A percentile compares a stretch with the other conserved stretches of the same genome.
Evolutionary conservation across 306 rosid genomes (phyloP).

Genomic region (Oxytropis ochrocephala): DNA sequence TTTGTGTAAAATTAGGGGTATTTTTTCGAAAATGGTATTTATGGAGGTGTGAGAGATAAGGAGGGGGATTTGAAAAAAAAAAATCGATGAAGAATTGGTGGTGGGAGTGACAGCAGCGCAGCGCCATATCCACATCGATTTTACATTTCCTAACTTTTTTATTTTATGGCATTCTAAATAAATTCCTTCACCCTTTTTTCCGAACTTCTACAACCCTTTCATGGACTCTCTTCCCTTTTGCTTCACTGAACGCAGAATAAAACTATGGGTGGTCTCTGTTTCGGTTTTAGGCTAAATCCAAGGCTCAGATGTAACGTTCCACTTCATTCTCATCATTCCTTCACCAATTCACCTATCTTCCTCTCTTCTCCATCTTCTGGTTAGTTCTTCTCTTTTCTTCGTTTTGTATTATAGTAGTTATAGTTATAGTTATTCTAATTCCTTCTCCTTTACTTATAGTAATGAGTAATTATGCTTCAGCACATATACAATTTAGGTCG

Average conservation of each 20-base stretch:
- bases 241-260: slow-evolving; percentile 10
- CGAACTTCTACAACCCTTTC: slow-evolving; percentile 20
- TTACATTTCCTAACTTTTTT: background rate
- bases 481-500: background rate
- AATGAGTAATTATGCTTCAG: background rate
- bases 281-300: slow-evolving; percentile 50
- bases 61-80: too few relatives aligned
- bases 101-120: slow-evolving; percentile 37
- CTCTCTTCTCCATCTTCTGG: slow-evolving; percentile 57
- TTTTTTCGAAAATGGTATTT: too few relatives aligned
- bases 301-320: slow-evolving; percentile 36
- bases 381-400: slow-evolving; percentile 21
- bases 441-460: background rate
- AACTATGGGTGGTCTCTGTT: slow-evolving; percentile 59
- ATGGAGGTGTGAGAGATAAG: too few relatives aligned
- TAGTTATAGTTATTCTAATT: too few relatives aligned
- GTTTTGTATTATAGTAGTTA: background rate
- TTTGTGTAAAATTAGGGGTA: too few relatives aligned
- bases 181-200: background rate
- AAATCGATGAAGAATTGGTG: slow-evolving; percentile 54
- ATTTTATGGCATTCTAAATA: background rate
- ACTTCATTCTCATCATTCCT: slow-evolving; percentile 39
- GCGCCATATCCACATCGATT: slow-evolving; percentile 19
- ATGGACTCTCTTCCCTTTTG: slow-evolving; percentile 36
- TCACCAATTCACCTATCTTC: slow-evolving; percentile 34